Evolutionary conservation across 345 rosid species (phyloP).

Genomic region (Syzygium grande): DNA sequence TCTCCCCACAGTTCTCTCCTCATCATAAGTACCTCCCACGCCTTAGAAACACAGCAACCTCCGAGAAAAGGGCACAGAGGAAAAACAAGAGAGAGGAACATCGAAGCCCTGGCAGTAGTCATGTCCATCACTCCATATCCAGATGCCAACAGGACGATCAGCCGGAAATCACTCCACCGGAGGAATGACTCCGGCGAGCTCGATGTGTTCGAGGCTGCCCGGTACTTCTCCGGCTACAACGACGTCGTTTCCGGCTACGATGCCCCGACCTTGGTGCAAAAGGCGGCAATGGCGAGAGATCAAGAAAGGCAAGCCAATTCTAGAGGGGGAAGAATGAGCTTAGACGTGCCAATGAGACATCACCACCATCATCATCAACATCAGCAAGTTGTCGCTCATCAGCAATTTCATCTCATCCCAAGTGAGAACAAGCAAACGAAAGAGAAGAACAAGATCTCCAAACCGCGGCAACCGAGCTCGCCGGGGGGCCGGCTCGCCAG

Average conservation of each 20-base stretch:
- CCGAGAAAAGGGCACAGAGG: neutral
- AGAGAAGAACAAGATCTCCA: constrained; percentile 45
- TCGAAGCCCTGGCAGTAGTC: neutral
- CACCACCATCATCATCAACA: constrained; percentile 22
- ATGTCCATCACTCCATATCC: constrained; percentile 61
- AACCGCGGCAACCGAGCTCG: constrained; percentile 77
- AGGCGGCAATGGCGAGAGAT: constrained; percentile 11
- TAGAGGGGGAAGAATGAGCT: constrained; percentile 60
- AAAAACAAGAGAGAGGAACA: neutral
- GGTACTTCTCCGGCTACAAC: constrained; percentile 66
- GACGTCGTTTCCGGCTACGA: constrained; percentile 20
- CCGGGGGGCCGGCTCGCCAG: constrained; percentile 86
- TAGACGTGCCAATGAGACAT: constrained; percentile 46
- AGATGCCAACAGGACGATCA: constrained; percentile 27
- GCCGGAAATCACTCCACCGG: constrained; percentile 39
- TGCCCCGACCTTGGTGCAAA: constrained; percentile 23
- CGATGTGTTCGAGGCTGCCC: constrained; percentile 84
- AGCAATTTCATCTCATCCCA: neutral
- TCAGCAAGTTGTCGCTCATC: constrained; percentile 2
- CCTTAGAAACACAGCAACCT: neutral
- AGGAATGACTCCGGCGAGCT: constrained; percentile 71
- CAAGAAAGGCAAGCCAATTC: constrained; percentile 34
- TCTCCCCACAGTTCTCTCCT: constrained; percentile 3
- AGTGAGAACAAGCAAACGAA: constrained; percentile 12
- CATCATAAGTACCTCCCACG: constrained; percentile 5